Evolutionary conservation across 1,139 yeast genomes (phyloP).

Genomic region (Kodamaea ohmeri): DNA sequence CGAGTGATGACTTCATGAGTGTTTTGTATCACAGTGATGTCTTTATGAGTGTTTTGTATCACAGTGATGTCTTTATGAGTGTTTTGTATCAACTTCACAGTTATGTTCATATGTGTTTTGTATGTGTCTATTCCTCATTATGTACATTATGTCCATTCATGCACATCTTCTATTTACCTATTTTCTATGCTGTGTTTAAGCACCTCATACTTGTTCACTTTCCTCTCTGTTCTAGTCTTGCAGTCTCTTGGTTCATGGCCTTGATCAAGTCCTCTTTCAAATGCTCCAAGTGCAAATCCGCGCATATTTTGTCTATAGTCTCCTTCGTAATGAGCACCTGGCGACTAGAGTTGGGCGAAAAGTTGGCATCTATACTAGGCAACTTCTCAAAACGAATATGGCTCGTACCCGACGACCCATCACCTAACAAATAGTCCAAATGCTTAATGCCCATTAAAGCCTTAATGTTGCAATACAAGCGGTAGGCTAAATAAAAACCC

Average conservation of each 20-base stretch:
- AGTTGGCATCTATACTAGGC: constrained; percentile 21
- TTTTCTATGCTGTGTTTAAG: neutral
- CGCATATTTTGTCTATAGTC: constrained; percentile 31
- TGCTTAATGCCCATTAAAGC: constrained; percentile 78
- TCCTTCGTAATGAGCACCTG: constrained; percentile 28
- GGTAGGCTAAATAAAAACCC: constrained; percentile 78
- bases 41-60: no score
- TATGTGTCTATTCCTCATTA: no score
- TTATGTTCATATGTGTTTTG: no score
- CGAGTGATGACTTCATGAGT: no score
- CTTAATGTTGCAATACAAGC: constrained; percentile 81
- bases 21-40: no score
- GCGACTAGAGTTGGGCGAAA: constrained; percentile 20
- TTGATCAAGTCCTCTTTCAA: constrained; percentile 40
- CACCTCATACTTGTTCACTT: no score
- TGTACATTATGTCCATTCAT: no score
- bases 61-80: no score
- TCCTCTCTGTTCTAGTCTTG: constrained; percentile 22
- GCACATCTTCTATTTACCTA: neutral
- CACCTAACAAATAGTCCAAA: constrained; percentile 47
- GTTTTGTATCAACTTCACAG: no score
- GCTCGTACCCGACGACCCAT: constrained; percentile 19
- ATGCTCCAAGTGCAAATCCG: constrained; percentile 31
- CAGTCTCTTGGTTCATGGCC: constrained; percentile 49
- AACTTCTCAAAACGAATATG: constrained; percentile 26